Percentiles rank a stretch among this genome's conserved stretches.
Evolutionary conservation across 2,329 filamentous ascomycete genomes (phyloP).

Genomic region (Colletotrichum spaethianum): DNA sequence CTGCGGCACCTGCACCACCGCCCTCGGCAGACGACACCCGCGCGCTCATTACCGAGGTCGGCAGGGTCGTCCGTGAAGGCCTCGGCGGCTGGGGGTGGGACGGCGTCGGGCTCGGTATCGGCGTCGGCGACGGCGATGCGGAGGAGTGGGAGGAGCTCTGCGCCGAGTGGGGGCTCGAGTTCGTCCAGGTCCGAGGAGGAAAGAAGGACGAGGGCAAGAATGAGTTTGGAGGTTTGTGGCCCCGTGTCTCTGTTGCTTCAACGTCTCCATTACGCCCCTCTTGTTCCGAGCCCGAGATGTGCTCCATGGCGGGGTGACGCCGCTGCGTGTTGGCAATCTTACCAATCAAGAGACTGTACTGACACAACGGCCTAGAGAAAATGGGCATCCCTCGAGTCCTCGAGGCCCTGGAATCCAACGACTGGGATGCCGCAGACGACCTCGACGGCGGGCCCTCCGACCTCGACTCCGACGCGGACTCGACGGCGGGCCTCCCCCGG

Average conservation of each 20-base stretch:
- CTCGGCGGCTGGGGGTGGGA: slow-evolving; percentile 76
- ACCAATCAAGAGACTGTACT: slow-evolving; percentile 32
- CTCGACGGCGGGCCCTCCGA: slow-evolving; percentile 45
- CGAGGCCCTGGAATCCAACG: slow-evolving; percentile 76
- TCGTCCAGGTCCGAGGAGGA: slow-evolving; percentile 66
- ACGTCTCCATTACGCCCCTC: neutral
- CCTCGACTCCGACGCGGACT: slow-evolving; percentile 51
- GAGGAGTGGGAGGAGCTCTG: slow-evolving; percentile 75
- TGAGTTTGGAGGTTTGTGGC: slow-evolving; percentile 70
- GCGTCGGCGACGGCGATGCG: slow-evolving; percentile 60
- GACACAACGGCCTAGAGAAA: slow-evolving; percentile 60
- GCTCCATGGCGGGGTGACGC: neutral
- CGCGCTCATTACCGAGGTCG: slow-evolving; percentile 66
- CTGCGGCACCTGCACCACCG: neutral
- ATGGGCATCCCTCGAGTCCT: slow-evolving; percentile 70
- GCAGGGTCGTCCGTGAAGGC: slow-evolving; percentile 68
- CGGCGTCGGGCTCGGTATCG: slow-evolving; percentile 73
- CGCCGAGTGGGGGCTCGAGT: slow-evolving; percentile 72
- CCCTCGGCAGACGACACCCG: slow-evolving; percentile 47
- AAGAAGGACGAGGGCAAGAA: slow-evolving; percentile 60
- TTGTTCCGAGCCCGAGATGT: neutral
- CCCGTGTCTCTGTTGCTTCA: neutral
- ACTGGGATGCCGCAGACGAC: slow-evolving; percentile 65
- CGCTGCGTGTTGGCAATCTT: too few relatives aligned
- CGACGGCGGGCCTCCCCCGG: slow-evolving; percentile 47